A percentile compares a stretch with the other conserved stretches of the same genome.
Evolutionary conservation across 192 early-diverging fungal species (phyloP).

Genomic region (Spizellomyces punctatus): DNA sequence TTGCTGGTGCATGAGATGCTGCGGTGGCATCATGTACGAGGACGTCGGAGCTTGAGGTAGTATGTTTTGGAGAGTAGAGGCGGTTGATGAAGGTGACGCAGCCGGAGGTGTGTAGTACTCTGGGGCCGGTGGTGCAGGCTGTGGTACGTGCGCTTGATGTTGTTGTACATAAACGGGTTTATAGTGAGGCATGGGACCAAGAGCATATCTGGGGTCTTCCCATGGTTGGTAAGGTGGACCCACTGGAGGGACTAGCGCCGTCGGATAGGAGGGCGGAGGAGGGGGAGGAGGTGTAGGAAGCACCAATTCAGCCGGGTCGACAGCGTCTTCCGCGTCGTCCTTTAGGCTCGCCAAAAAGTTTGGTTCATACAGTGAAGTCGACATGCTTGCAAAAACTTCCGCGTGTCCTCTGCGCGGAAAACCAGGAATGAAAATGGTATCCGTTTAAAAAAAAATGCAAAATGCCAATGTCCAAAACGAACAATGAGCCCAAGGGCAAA

Average conservation of each 20-base stretch:
- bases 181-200: conserved; percentile 20
- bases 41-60: background rate
- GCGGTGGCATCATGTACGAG: conserved; percentile 4
- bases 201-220: conserved; percentile 39
- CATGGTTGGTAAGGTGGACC: conserved; percentile 30
- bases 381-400: too few species aligned
- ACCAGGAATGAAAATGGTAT: too few species aligned
- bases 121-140: background rate
- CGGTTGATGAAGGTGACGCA: too few species aligned
- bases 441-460: too few species aligned
- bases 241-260: conserved; percentile 30
- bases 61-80: background rate
- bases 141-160: background rate
- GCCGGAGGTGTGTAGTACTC: background rate
- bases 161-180: conserved; percentile 9
- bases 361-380: conserved; percentile 12
- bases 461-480: too few species aligned
- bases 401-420: too few species aligned
- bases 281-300: conserved; percentile 20
- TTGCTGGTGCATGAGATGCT: conserved; percentile 20
- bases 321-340: conserved; percentile 7
- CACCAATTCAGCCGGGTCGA: background rate
- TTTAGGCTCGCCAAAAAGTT: conserved; percentile 22
- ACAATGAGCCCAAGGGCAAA: too few species aligned
- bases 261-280: conserved; percentile 26